phyloP scores from a whole-genome alignment of 2,329 filamentous ascomycete species.

The Colletotrichum costaricense region DNA sequence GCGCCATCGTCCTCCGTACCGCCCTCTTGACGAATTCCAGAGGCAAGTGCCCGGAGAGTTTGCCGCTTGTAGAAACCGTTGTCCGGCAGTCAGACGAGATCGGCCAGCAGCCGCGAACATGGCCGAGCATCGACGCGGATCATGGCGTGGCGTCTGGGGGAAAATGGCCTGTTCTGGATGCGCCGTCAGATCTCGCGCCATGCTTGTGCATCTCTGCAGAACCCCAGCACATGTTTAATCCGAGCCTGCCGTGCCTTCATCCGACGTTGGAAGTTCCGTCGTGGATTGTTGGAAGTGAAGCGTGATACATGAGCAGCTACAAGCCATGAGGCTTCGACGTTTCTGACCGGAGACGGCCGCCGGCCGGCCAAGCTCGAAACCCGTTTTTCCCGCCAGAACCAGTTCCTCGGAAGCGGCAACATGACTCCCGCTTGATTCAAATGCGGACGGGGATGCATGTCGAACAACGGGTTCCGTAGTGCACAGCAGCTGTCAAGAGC shows the following conservation, averaged over 20 bases:
- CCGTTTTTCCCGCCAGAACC: not conserved
- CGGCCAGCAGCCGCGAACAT: constrained; percentile 12
- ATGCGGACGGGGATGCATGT: constrained; percentile 1
- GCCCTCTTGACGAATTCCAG: not conserved
- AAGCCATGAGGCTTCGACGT: not conserved
- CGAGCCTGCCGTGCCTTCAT: not conserved
- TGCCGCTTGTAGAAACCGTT: constrained; percentile 25
- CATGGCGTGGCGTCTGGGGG: constrained; percentile 21
- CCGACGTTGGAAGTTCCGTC: constrained; percentile 1
- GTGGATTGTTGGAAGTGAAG: not conserved
- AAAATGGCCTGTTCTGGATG: constrained; percentile 29
- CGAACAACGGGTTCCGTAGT: not conserved
- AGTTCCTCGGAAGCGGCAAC: not conserved
- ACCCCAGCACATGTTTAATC: not conserved
- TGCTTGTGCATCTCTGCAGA: not conserved
- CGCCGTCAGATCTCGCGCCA: constrained; percentile 19
- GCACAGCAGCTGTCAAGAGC: constrained; percentile 17
- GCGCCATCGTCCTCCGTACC: not conserved
- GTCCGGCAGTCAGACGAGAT: constrained; percentile 26
- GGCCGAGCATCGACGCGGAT: constrained; percentile 7
- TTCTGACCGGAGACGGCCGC: constrained; percentile 7
- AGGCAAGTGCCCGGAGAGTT: constrained; percentile 11
- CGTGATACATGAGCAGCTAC: not conserved
- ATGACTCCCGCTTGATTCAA: not conserved
- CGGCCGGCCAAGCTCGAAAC: not conserved